These are phyloP conservation scores for Coemansia sp. DNA, from an alignment of 192 early-diverging fungal genomes.

Conservation along the genomic window DNA sequence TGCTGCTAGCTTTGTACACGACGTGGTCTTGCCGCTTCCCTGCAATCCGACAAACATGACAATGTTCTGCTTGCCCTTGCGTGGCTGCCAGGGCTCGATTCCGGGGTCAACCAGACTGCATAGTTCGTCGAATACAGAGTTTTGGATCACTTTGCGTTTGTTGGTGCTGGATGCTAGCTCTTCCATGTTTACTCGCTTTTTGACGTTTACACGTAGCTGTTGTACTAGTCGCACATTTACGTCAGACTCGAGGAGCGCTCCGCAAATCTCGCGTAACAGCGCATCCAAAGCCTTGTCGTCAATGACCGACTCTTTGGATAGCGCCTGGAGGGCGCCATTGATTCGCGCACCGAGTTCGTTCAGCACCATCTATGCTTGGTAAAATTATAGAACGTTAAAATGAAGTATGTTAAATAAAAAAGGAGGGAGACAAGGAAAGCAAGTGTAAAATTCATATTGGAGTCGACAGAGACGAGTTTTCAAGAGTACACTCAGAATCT, in stretches of 20 bases:
- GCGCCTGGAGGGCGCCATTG: constrained; percentile 76
- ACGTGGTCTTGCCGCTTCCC: constrained; percentile 94
- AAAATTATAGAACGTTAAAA: constrained; percentile 9
- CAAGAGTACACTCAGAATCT: constrained; percentile 1
- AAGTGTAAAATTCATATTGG: too few relatives aligned
- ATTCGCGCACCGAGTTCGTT: constrained; percentile 90
- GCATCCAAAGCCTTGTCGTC: constrained; percentile 87
- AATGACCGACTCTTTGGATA: constrained; percentile 83
- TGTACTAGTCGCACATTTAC: constrained; percentile 89
- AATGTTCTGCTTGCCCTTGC: constrained; percentile 81
- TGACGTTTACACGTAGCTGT: constrained; percentile 83
- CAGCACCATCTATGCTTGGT: constrained; percentile 67
- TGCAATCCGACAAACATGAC: constrained; percentile 99
- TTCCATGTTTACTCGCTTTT: constrained; percentile 78
- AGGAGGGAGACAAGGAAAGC: neutral
- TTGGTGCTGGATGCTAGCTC: constrained; percentile 80
- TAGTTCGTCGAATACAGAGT: constrained; percentile 91
- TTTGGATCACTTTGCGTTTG: constrained; percentile 86
- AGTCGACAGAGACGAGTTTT: neutral
- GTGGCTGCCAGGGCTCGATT: constrained; percentile 82
- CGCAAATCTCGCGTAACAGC: constrained; percentile 82
- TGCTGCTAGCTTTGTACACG: constrained; percentile 93
- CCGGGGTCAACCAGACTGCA: constrained; percentile 84
- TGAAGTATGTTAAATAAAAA: neutral
- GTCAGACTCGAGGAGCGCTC: constrained; percentile 87